phyloP scores from a whole-genome alignment of 495 filamentous ascomycete species.

The Penicillium odoratum region DNA sequence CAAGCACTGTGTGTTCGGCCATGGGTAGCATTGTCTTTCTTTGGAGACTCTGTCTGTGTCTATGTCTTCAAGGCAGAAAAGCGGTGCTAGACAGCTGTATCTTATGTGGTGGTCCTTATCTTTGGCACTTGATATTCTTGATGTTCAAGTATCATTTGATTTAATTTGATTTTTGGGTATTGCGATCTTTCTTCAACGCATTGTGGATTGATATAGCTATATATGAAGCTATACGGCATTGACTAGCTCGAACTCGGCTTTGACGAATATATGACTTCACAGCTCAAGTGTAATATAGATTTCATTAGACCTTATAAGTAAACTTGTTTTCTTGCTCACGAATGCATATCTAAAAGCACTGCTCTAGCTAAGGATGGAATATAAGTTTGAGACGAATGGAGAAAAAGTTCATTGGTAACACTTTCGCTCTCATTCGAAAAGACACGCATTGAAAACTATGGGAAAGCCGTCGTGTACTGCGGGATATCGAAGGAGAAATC shows the following conservation, averaged over 20 bases:
- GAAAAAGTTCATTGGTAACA: not conserved
- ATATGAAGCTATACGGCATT: not conserved
- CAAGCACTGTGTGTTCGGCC: conserved; percentile 1
- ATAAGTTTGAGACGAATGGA: too few relatives aligned
- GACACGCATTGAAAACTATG: conserved; percentile 8
- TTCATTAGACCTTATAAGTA: too few relatives aligned
- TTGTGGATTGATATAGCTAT: too few relatives aligned
- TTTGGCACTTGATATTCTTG: conserved; percentile 11
- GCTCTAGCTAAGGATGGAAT: too few relatives aligned
- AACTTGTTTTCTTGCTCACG: too few relatives aligned
- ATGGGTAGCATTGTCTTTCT: not conserved
- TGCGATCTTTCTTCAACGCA: too few relatives aligned
- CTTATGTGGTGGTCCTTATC: conserved; percentile 17
- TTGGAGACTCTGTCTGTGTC: conserved; percentile 2
- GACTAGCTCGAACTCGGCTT: not conserved
- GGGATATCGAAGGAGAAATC: conserved; percentile 27
- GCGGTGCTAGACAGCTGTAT: conserved; percentile 16
- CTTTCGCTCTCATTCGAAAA: not conserved
- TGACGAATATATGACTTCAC: too few relatives aligned
- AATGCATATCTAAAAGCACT: too few relatives aligned
- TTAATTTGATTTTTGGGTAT: not conserved
- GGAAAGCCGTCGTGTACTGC: conserved; percentile 29
- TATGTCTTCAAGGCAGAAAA: conserved; percentile 11
- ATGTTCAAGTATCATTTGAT: conserved; percentile 14
- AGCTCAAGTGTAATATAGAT: too few relatives aligned